Conservation (phyloP, 306 rosid genomes). For the Rosa persica region DNA sequence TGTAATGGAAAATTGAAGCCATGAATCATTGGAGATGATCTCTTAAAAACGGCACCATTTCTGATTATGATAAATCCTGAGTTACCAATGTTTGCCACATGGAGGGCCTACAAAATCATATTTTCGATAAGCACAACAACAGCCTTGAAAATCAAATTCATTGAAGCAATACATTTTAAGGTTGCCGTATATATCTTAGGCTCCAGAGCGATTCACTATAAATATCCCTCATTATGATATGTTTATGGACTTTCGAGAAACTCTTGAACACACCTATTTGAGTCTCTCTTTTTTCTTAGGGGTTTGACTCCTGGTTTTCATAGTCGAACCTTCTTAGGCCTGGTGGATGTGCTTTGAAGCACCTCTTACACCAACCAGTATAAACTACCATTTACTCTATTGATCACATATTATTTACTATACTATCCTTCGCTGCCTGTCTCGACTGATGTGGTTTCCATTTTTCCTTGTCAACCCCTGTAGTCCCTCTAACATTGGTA, state of each 20-base stretch:
- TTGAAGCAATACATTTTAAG: neutral
- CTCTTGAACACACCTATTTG: neutral
- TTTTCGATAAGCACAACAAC: constrained; percentile 17
- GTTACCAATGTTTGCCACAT: constrained; percentile 72
- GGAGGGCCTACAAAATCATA: constrained; percentile 52
- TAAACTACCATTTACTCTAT: neutral
- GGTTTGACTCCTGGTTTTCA: neutral
- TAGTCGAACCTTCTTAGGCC: neutral
- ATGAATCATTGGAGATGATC: constrained; percentile 57
- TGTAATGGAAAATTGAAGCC: constrained; percentile 63
- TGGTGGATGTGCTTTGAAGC: neutral
- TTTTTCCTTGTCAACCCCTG: neutral
- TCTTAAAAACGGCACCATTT: constrained; percentile 50
- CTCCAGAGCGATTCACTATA: neutral
- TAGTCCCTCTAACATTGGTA: neutral
- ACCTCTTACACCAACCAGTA: neutral
- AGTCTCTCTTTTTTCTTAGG: neutral
- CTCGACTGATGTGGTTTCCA: neutral
- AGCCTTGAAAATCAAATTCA: constrained; percentile 14
- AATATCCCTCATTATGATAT: neutral
- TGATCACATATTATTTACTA: neutral
- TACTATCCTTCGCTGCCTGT: neutral
- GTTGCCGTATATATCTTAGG: neutral
- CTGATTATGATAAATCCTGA: constrained; percentile 67
- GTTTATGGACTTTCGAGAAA: neutral